phyloP scores from a whole-genome alignment of 2,329 filamentous ascomycete genomes.

The Colletotrichum costaricense region DNA sequence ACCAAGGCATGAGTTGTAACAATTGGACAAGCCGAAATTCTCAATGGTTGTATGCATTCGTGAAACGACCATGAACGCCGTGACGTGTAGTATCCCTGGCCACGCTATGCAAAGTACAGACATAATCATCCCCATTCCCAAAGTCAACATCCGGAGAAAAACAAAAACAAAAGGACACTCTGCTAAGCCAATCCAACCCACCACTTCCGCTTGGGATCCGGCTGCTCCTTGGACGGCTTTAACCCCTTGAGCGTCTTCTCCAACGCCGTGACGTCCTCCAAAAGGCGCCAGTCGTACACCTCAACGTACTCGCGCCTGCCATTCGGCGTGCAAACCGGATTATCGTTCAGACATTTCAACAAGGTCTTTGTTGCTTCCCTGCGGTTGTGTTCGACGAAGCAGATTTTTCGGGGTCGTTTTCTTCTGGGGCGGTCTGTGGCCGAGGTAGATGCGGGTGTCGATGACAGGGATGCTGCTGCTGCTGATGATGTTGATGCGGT shows the following conservation, averaged over 20 bases:
- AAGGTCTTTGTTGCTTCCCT: constrained; percentile 46
- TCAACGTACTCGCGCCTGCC: constrained; percentile 50
- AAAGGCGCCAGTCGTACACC: constrained; percentile 60
- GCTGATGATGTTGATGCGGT: neutral
- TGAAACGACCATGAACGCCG: neutral
- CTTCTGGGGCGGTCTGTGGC: neutral
- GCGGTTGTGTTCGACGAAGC: constrained; percentile 51
- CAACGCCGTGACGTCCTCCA: constrained; percentile 52
- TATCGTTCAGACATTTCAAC: constrained; percentile 45
- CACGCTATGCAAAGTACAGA: neutral
- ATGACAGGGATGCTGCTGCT: neutral
- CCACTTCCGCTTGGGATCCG: constrained; percentile 57
- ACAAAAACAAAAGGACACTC: too few relatives aligned
- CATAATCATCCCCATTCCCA: neutral
- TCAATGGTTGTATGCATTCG: neutral
- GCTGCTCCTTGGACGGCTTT: neutral
- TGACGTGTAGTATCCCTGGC: neutral
- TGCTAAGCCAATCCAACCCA: constrained; percentile 54
- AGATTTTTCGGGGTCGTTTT: constrained; percentile 30
- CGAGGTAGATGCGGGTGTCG: neutral
- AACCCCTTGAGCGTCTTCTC: constrained; percentile 46
- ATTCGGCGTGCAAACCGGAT: constrained; percentile 41
- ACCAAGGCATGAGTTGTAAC: constrained; percentile 14
- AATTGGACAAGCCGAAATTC: neutral
- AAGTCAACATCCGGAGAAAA: neutral